These are phyloP conservation scores for Mycosarcoma mackinlayi DNA, from an alignment of 1,284 basidiomycete species.

Conservation along the genomic window DNA sequence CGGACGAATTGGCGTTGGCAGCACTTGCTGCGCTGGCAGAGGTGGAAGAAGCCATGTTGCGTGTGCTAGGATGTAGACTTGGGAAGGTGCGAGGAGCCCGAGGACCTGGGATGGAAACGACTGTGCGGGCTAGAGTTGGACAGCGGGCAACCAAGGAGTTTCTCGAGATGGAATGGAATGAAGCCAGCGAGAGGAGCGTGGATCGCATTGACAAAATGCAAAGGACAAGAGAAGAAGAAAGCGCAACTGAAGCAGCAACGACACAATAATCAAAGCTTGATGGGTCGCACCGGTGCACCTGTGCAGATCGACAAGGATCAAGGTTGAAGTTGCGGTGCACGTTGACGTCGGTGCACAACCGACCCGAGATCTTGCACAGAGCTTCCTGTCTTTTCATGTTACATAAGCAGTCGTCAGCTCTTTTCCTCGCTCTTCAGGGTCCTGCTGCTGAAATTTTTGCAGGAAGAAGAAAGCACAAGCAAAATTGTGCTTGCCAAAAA, in stretches of 20 bases:
- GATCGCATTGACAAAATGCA: constrained; percentile 20
- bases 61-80: constrained; percentile 2
- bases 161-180: background rate
- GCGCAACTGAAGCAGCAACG: too few species aligned
- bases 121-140: background rate
- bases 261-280: too few species aligned
- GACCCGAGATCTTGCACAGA: too few species aligned
- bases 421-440: constrained; percentile 1
- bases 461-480: background rate
- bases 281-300: too few species aligned
- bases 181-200: constrained; percentile 2
- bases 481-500: background rate
- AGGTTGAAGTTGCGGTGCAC: constrained; percentile 3
- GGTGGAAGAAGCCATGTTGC: constrained; percentile 27
- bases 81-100: constrained; percentile 2
- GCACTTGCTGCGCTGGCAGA: constrained; percentile 20
- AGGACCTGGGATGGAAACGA: background rate
- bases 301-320: background rate
- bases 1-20: constrained; percentile 35
- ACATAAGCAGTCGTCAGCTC: background rate
- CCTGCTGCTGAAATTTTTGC: background rate
- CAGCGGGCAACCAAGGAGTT: background rate
- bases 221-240: background rate
- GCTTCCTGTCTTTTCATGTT: background rate
- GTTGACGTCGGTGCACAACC: constrained; percentile 14